Base-by-base conservation (phyloP, 345 rosid species). In the Euclidium syriacum region DNA sequence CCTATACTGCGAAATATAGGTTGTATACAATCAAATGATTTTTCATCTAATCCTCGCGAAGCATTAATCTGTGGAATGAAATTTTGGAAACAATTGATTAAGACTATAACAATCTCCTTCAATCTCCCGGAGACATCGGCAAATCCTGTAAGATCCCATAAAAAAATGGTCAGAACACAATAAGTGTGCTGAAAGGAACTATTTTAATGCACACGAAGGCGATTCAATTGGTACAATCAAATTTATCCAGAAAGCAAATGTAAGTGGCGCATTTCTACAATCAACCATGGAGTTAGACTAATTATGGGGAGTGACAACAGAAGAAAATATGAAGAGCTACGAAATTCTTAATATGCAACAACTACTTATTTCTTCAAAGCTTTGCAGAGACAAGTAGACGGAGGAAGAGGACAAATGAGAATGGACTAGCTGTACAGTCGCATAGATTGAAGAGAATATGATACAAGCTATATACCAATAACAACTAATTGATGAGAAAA, bases 51-150 rank as follows among this genome's bases (percentile, higher is more conserved):
- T 58, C 56, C 68, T 4, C 73, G 69, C 50, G 52, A 65, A 32
- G 78, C 56, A 52, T 79, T 83, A 75, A 77, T 70, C 61, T 78
- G 56, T 10, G 84, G 82, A 59, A 81, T 57, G 67, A 87, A 80
- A 38, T 90, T 91, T 80, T 76, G 78, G 75, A 90, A 82, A 77
- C 90, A 84, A 52, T 43, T 76, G 52, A 87, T 58, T 48, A 90
- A 71, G 77, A 80, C 81, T 65, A 76, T 92, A 65, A 94, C 78
- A 64, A 90, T 78, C 53, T 81, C 88, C 75, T 80, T 80, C 40
- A 90, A 62, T 68, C 81, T 85, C 52, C 65, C 71, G 58, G 52
- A 38, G 57, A 82, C 70, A 46, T 71, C 49, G 50, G 82, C 66
- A 65, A 70, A 70, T 15, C 81, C 97, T 94, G 54, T 60, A 68